Evolutionary conservation across 1,139 yeast species (phyloP).

Genomic region (Nakaseomyces uthaithaninus): DNA sequence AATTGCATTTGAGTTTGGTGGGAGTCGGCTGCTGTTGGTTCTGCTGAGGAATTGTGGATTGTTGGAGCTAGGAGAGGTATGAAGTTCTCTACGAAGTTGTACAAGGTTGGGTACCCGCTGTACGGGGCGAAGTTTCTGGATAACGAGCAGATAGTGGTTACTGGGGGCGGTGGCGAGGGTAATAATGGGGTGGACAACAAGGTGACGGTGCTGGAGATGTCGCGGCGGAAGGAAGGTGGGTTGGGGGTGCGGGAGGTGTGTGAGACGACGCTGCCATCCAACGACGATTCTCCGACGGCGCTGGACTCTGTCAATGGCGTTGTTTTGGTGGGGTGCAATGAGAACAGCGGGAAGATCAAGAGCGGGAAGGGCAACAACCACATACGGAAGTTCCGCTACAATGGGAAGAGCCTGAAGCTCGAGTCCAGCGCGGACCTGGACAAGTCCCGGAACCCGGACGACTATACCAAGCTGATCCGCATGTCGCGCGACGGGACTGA

Average conservation of each 20-base stretch:
- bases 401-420: constrained; percentile 40
- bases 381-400: constrained; percentile 53
- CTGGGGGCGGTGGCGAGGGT: constrained; percentile 97
- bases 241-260: constrained; percentile 35
- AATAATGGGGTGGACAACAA: constrained; percentile 84
- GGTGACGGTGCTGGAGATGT: constrained; percentile 54
- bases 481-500: constrained; percentile 46
- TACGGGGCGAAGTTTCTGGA: constrained; percentile 67
- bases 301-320: constrained; percentile 45
- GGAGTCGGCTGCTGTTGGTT: too few species aligned
- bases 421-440: constrained; percentile 43
- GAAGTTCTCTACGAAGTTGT: constrained; percentile 29
- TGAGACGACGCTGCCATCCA: constrained; percentile 52
- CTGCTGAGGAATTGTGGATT: too few species aligned
- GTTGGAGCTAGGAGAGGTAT: too few species aligned
- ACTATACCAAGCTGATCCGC: constrained; percentile 52
- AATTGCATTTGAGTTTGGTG: too few species aligned
- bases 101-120: constrained; percentile 69
- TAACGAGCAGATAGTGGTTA: constrained; percentile 53
- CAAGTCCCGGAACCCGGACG: constrained; percentile 37
- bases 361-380: constrained; percentile 59
- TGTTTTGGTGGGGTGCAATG: constrained; percentile 68
- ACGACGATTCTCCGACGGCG: constrained; percentile 72
- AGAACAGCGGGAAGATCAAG: constrained; percentile 48
- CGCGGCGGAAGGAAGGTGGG: constrained; percentile 34